These are phyloP conservation scores for Lolium rigidum DNA, from an alignment of 176 grass and related monocot species.

Conservation along the genomic window DNA sequence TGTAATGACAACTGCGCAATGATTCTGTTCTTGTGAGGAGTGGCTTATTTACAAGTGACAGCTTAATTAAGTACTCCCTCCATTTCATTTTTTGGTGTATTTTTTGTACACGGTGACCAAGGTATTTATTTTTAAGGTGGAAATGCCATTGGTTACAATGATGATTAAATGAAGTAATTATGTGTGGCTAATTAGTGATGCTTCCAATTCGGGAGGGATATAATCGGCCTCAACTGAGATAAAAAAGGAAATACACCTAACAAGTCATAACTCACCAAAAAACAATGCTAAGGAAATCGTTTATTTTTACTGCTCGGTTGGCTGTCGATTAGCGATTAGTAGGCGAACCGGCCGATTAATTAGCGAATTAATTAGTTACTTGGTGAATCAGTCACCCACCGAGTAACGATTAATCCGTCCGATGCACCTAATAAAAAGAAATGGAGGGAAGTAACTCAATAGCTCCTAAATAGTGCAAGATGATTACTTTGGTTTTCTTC, in stretches of 20 bases:
- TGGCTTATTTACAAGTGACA: neutral
- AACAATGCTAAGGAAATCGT: neutral
- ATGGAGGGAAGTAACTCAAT: neutral
- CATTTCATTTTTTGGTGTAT: neutral
- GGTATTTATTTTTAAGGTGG: neutral
- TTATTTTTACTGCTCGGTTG: too few species aligned
- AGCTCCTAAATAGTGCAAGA: neutral
- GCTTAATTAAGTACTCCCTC: neutral
- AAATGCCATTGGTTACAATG: neutral
- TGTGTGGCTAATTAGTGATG: neutral
- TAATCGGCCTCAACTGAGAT: neutral
- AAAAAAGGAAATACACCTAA: neutral
- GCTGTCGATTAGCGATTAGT: too few species aligned
- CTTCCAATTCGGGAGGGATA: neutral
- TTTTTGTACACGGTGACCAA: neutral
- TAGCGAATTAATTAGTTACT: too few species aligned
- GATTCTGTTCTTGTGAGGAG: neutral
- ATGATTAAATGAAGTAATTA: neutral
- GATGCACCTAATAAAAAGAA: neutral
- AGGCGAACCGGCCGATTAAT: too few species aligned
- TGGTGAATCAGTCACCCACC: too few species aligned
- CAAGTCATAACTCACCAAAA: neutral
- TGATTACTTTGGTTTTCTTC: slow-evolving; percentile 12
- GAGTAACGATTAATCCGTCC: too few species aligned
- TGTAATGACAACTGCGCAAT: neutral